Conservation (phyloP, 805 yeast species). For the Hagleromyces aurorensis region DNA sequence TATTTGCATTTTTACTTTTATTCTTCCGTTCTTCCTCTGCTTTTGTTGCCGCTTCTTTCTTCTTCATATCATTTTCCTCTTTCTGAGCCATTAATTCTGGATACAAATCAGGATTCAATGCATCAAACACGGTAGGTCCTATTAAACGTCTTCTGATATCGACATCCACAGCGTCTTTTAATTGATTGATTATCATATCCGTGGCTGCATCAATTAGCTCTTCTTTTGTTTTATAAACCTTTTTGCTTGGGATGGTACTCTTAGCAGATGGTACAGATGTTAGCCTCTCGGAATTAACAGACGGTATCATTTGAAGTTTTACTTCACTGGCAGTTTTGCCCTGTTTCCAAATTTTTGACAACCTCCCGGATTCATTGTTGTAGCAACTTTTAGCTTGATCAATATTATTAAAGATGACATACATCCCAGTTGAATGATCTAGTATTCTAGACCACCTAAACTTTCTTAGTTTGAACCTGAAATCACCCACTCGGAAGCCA, state of each 20-base stretch:
- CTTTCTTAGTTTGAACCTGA: constrained; percentile 48
- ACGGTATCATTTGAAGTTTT: constrained; percentile 18
- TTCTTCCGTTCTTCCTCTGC: constrained; percentile 19
- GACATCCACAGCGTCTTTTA: constrained; percentile 52
- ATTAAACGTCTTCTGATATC: constrained; percentile 69
- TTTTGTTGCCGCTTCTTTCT: constrained; percentile 11
- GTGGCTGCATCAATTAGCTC: constrained; percentile 52
- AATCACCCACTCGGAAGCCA: constrained; percentile 49
- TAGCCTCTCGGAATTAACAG: constrained; percentile 1
- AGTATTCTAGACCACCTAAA: constrained; percentile 62
- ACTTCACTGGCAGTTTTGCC: constrained; percentile 19
- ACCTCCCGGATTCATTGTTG: constrained; percentile 18
- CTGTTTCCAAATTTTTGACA: constrained; percentile 19
- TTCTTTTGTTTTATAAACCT: constrained; percentile 16
- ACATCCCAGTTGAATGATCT: constrained; percentile 58
- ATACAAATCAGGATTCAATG: constrained; percentile 50
- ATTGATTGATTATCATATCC: constrained; percentile 50
- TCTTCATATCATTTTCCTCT: constrained; percentile 24
- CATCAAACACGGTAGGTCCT: constrained; percentile 58
- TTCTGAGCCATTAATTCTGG: constrained; percentile 40
- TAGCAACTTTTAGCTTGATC: constrained; percentile 23
- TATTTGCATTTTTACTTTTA: constrained; percentile 27
- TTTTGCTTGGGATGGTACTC: constrained; percentile 2
- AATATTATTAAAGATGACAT: constrained; percentile 52
- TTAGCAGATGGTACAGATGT: too few species aligned